These are phyloP conservation scores for Coprinopsis sp. DNA, from an alignment of 768 basidiomycete species.

Conservation along the genomic window DNA sequence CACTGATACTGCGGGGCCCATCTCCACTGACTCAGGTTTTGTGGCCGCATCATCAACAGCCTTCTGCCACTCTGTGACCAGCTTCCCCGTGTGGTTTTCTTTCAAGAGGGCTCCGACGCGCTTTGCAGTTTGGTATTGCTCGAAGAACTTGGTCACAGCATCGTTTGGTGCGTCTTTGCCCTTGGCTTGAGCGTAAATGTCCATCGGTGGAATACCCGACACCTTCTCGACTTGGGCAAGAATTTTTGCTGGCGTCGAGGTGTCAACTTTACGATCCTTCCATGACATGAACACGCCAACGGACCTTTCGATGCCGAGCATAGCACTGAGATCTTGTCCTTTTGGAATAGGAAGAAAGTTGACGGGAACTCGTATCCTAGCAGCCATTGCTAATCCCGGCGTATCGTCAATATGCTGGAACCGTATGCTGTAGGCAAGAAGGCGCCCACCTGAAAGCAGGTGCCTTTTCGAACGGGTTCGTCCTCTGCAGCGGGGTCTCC, in stretches of 20 bases:
- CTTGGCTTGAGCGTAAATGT: slow-evolving; percentile 75
- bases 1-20: slow-evolving; percentile 67
- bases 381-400: slow-evolving; percentile 75
- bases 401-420: slow-evolving; percentile 14
- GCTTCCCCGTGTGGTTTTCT: slow-evolving; percentile 81
- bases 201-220: slow-evolving; percentile 56
- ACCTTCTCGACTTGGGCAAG: slow-evolving; percentile 69
- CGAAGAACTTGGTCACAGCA: slow-evolving; percentile 64
- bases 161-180: slow-evolving; percentile 75
- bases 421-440: background rate
- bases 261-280: slow-evolving; percentile 6
- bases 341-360: slow-evolving; percentile 80
- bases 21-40: slow-evolving; percentile 77
- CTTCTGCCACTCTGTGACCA: slow-evolving; percentile 82
- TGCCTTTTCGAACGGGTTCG: slow-evolving; percentile 85
- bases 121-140: slow-evolving; percentile 53
- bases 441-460: slow-evolving; percentile 77
- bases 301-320: slow-evolving; percentile 88
- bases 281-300: slow-evolving; percentile 1
- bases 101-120: slow-evolving; percentile 76
- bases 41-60: slow-evolving; percentile 47
- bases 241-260: slow-evolving; percentile 63
- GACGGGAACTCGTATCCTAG: slow-evolving; percentile 98
- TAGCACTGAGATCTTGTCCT: slow-evolving; percentile 70
- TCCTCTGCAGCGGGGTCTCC: slow-evolving; percentile 84